Base-by-base conservation (phyloP, 768 basidiomycete genomes). In the Hericium rajendrae region DNA sequence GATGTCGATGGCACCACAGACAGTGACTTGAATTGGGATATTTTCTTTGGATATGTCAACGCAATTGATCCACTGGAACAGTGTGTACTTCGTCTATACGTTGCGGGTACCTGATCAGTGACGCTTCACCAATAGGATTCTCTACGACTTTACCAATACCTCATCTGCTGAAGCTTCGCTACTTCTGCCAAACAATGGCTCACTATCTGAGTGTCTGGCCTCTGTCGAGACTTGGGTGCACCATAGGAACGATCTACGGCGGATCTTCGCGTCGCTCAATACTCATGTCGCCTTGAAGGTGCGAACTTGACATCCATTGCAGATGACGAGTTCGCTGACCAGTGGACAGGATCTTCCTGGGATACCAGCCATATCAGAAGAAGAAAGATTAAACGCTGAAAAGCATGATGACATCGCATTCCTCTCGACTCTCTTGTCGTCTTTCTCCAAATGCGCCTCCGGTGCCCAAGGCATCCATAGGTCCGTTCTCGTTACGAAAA, bases 21-120 rank as follows among this genome's bases (percentile, higher is more conserved):
- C 9, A 32, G 5, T 32, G 32, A 32, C 9, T 32, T 32, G 26
- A 26, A 26, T 26, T 26, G 26, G 26, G 26, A 26, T 26, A 26
- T 26, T 26, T 26, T 26, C 26, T 26, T 26, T 26, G 26, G 26
- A 26, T 26, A 26, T 26, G 26, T 26, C 26, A 26, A 26, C 13
- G 63, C 63, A n/a, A 61, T 64, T 24, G 62, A 60, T 12, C 63
- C 63, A n/a, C 41, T 64, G 5, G 63, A 64, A 16, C 49, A 60
- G 63, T 64, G 37, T 32, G 58, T 49, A 0, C 0, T 26, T 22
- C 24, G 0, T 26, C 28, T 16, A 5, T 22, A 2, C 6, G 6
- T 13, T 50, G 5, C 13, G n/a, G 9, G 24, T 6, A 13, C n/a
- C 15, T 8, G 13, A 16, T 50, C 6, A 28, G 13, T 13, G 26